Evolutionary conservation across 495 filamentous ascomycete species (phyloP).

Genomic region (Niebla homalea): DNA sequence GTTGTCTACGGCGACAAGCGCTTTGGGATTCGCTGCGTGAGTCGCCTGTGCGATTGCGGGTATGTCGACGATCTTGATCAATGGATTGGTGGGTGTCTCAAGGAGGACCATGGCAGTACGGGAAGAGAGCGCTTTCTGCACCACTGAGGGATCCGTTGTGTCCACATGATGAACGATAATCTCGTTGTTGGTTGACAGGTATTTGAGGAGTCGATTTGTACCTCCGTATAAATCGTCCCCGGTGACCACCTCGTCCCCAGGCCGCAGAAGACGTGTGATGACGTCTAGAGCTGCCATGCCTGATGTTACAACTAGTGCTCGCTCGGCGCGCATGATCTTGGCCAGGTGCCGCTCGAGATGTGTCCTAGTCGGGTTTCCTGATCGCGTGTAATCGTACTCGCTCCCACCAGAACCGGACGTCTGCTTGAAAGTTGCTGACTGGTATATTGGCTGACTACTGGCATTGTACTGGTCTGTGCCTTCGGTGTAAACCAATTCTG

Average conservation of each 20-base stretch:
- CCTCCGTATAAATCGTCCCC: slow-evolving; percentile 96
- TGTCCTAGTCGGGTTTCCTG: slow-evolving; percentile 89
- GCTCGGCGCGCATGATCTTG: slow-evolving; percentile 93
- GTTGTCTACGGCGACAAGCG: slow-evolving; percentile 89
- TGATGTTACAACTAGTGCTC: slow-evolving; percentile 82
- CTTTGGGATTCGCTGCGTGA: slow-evolving; percentile 66
- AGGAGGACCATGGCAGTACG: slow-evolving; percentile 95
- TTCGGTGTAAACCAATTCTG: slow-evolving; percentile 92
- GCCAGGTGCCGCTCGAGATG: slow-evolving; percentile 94
- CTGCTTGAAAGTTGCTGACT: slow-evolving; percentile 97
- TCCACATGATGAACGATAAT: slow-evolving; percentile 95
- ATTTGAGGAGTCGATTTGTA: slow-evolving; percentile 87
- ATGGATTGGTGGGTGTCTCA: slow-evolving; percentile 90
- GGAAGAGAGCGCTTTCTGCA: slow-evolving; percentile 49
- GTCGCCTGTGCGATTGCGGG: slow-evolving; percentile 56
- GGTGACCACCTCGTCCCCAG: slow-evolving; percentile 92
- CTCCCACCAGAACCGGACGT: slow-evolving; percentile 57
- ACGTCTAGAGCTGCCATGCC: slow-evolving; percentile 97
- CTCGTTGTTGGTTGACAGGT: slow-evolving; percentile 69
- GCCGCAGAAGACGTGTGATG: slow-evolving; percentile 82
- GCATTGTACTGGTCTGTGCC: slow-evolving; percentile 90
- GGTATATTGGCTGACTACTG: slow-evolving; percentile 92
- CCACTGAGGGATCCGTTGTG: slow-evolving; percentile 60
- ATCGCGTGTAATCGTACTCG: slow-evolving; percentile 97
- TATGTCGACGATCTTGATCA: slow-evolving; percentile 97